Percentiles rank a stretch among this genome's conserved stretches.
These are phyloP conservation scores for Pyrus pyrifolia DNA, from an alignment of 306 rosid species.

Conservation along the genomic window DNA sequence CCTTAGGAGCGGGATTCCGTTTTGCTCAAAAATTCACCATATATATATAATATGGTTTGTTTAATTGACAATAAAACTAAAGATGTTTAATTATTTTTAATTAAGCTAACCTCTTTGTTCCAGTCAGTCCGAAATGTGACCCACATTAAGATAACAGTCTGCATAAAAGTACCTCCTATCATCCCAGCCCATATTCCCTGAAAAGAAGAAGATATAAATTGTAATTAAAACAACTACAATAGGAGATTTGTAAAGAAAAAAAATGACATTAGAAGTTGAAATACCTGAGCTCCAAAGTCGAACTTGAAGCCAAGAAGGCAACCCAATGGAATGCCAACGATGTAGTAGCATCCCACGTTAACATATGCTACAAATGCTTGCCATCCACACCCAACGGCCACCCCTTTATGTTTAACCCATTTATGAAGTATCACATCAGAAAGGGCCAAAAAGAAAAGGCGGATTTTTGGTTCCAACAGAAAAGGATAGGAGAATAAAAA, in stretches of 20 bases:
- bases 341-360: conserved; percentile 44
- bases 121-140: conserved; percentile 34
- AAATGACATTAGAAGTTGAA: too few relatives aligned
- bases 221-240: too few relatives aligned
- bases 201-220: not conserved
- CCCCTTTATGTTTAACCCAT: conserved; percentile 20
- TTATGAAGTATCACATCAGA: not conserved
- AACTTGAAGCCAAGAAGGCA: conserved; percentile 43
- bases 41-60: not conserved
- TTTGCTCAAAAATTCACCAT: too few relatives aligned
- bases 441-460: not conserved
- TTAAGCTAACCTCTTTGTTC: conserved; percentile 24
- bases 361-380: conserved; percentile 55
- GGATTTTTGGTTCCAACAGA: not conserved
- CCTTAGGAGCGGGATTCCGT: too few relatives aligned
- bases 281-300: conserved; percentile 35
- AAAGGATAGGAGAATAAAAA: too few relatives aligned
- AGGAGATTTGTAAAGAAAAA: too few relatives aligned
- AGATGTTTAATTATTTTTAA: not conserved
- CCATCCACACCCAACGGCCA: conserved; percentile 64
- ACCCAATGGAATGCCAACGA: conserved; percentile 39
- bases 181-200: conserved; percentile 52
- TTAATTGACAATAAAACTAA: not conserved
- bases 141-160: conserved; percentile 37
- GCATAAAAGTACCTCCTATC: conserved; percentile 43